Evolutionary conservation across 768 basidiomycete species (phyloP), one percentile per base, ranked within the genome.

Genomic region (Suillus lakei): DNA sequence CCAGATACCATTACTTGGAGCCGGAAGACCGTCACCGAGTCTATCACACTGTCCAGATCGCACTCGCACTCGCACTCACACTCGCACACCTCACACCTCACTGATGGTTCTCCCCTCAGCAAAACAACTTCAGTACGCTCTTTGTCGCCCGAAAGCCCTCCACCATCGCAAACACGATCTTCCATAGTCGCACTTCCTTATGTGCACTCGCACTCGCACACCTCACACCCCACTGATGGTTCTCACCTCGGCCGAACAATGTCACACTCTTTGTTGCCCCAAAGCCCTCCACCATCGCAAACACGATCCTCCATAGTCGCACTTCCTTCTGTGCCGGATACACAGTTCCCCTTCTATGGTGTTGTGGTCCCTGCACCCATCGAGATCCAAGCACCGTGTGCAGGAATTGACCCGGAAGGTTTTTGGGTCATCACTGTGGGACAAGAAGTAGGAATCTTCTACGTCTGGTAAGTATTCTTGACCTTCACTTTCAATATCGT

Each of bases 391-490:
- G 21, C 30, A 8, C 55, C 55, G 16, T 12, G 12, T 18, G 16
- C 55, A 7, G 55, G 55, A 12, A 16, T 56, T 16, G 32, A 30
- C 6, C 55, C 55, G 6, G 55, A 23, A 18, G 55, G 55, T 26
- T 56, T 32, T 26, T 56, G 55, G 7, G 55, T 56, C 12, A 32
- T 56, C 55, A 56, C 55, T 23, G 55, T 56, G 21, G 55, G 55
- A 32, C 55, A 56, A 34, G 55, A 56, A 56, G 55, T 56, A 30
- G 55, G 55, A 10, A 56, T 56, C 6, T 56, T 56, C 55, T 56
- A 26, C 38, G 4, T 23, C n/a, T 56, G 55, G 55, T 56, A 32
- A 7, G 55, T 38, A 30, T 32, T 21, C 16, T 6, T 18, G 28
- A 16, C 55, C 38, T 26, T 56, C 30, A 21, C 30, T 7, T 38